A percentile compares a stretch with the other conserved stretches of the same genome.
phyloP scores from a whole-genome alignment of 139 green algal genomes.

The Tetradesmus obliquus region DNA sequence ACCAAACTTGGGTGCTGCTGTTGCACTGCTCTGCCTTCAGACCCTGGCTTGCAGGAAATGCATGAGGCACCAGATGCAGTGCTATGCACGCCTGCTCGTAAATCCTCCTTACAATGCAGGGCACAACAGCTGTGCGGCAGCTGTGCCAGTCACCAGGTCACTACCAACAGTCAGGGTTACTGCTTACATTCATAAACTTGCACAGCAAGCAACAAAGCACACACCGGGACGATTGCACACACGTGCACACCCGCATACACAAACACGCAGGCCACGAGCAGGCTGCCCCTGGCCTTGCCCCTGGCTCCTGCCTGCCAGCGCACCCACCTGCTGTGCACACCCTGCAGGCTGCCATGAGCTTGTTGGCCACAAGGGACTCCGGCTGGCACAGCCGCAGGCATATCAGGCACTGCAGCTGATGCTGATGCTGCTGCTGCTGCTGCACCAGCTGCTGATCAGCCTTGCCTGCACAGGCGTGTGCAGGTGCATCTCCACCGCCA shows the following conservation, averaged over 20 bases:
- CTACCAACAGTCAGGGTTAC: too few species aligned
- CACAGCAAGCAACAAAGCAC: too few species aligned
- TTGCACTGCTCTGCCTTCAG: too few species aligned
- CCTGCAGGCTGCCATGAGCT: neutral
- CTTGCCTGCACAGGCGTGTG: neutral
- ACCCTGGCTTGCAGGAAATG: too few species aligned
- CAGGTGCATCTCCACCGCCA: neutral
- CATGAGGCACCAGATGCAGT: too few species aligned
- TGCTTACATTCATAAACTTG: too few species aligned
- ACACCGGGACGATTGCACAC: too few species aligned
- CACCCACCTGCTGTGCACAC: neutral
- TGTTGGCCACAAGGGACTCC: neutral
- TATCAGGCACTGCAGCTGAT: neutral
- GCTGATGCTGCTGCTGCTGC: conserved; percentile 21
- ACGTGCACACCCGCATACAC: neutral
- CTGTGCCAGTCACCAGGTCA: too few species aligned
- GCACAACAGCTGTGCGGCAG: too few species aligned
- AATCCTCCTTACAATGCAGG: too few species aligned
- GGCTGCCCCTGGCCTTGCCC: neutral
- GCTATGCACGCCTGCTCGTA: too few species aligned
- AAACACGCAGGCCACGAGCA: neutral
- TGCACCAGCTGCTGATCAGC: neutral
- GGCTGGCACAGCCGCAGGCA: neutral
- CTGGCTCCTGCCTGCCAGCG: neutral
- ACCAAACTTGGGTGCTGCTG: too few species aligned